Evolutionary conservation across 768 basidiomycete genomes (phyloP).

Genomic region (Cubamyces sp.): DNA sequence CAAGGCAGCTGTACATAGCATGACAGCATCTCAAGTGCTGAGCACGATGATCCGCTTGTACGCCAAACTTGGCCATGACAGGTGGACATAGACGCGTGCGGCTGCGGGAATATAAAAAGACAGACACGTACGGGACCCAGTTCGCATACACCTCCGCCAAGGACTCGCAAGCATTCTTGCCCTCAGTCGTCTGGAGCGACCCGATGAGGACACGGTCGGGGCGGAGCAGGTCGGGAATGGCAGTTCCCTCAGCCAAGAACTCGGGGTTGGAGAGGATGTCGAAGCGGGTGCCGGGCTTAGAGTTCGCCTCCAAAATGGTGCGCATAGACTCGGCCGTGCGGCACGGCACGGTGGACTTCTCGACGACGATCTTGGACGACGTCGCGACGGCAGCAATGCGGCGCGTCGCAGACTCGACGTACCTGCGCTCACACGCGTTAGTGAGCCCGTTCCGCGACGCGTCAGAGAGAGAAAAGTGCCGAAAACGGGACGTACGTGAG

Average conservation of each 20-base stretch:
- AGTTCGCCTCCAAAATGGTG: conserved; percentile 98
- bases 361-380: conserved; percentile 96
- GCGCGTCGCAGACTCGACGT: conserved; percentile 95
- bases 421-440: conserved; percentile 52
- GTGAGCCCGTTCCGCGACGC: too few relatives aligned
- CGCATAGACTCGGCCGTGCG: conserved; percentile 99
- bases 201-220: conserved; percentile 99
- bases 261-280: conserved; percentile 99
- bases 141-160: conserved; percentile 87
- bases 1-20: neutral
- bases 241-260: conserved; percentile 98
- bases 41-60: too few relatives aligned
- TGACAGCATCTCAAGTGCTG: neutral
- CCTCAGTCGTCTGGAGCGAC: conserved; percentile 88
- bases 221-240: conserved; percentile 82
- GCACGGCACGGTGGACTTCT: conserved; percentile 99
- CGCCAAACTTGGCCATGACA: too few relatives aligned
- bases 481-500: conserved; percentile 73
- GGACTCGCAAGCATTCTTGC: conserved; percentile 76
- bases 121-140: conserved; percentile 85
- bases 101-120: conserved; percentile 3
- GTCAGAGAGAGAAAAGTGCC: neutral
- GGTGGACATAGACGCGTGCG: neutral
- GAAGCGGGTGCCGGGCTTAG: conserved; percentile 86
- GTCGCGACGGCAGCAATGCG: conserved; percentile 91